Base-by-base conservation (phyloP, 257 asterid species). In the Rhazya stricta region DNA sequence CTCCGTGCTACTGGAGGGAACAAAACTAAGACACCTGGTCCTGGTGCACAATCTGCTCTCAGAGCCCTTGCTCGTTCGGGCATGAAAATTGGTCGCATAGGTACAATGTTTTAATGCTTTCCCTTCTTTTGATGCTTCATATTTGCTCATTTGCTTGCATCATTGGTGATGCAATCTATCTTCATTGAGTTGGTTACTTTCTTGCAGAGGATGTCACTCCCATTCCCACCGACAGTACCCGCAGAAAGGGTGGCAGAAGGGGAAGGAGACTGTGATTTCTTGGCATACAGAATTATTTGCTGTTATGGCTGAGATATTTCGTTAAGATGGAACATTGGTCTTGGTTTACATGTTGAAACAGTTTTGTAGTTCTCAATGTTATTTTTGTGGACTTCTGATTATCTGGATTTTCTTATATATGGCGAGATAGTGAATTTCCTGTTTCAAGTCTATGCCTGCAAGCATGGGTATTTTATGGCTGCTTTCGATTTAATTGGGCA, bases 1-100 rank as follows among this genome's bases (percentile, higher is more conserved):
- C 97, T 93, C 50, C 90, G 97, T 73, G 97, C 98, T 16, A 93
- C 97, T 10, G 98, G 98, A 11, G 98, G 98, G 16, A 93, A 93
- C 83, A 93, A 93, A 73, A 93, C 98, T 0, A 93, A 93, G 88
- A 91, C 98, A 39, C 97, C 97, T 42, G 97, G 97, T 11, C 98
- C 97, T 51, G 98, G 98, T 78, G 98, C 98, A 25, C 97, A 93
- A 80, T 89, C 97, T 50, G 97, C 97, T 2, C 97, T 93, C 25
- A 79, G 98, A 62, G 98, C 98, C 45, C 92, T 93, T 80, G 97
- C 97, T 54, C 98, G 98, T 73, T 87, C 97, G 0, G 98, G 98
- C 81, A 91, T 92, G 96, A 91, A 93, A 80, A 91, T 93, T 87
- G 98, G 98, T 11, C 95, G 98, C 4, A 91, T 91, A 78, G 98